A percentile compares a stretch with the other conserved stretches of the same genome.
Evolutionary conservation across 2,329 filamentous ascomycete genomes (phyloP).

Genomic region (Diaporthe sp.): DNA sequence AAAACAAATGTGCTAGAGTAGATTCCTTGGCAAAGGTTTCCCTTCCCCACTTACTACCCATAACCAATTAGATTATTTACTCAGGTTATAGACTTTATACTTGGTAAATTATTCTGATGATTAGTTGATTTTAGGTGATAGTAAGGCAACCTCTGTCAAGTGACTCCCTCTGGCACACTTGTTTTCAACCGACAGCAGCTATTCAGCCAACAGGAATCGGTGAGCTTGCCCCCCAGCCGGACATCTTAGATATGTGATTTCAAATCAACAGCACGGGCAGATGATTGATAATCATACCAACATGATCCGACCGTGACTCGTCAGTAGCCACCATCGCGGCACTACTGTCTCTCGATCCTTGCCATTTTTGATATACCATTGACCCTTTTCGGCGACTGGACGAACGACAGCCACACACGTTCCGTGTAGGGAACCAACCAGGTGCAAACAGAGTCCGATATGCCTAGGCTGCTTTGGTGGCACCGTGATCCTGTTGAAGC

Average conservation of each 20-base stretch:
- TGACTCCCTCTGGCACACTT: not conserved
- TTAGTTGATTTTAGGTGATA: too few relatives aligned
- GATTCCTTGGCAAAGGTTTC: too few relatives aligned
- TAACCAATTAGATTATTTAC: too few relatives aligned
- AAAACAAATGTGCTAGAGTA: too few relatives aligned
- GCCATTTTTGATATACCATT: conserved; percentile 4
- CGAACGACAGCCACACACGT: not conserved
- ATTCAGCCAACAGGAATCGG: not conserved
- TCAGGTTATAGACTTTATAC: too few relatives aligned
- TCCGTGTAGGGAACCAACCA: not conserved
- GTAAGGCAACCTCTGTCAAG: too few relatives aligned
- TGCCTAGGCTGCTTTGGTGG: not conserved
- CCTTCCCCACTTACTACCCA: too few relatives aligned
- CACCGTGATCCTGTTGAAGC: not conserved
- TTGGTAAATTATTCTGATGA: too few relatives aligned
- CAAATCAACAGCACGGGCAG: conserved; percentile 3
- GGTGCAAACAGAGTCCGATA: not conserved
- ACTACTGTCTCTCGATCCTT: not conserved
- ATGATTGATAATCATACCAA: conserved; percentile 19
- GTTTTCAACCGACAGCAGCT: not conserved
- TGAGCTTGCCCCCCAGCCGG: not conserved
- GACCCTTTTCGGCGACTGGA: not conserved
- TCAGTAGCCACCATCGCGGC: too few relatives aligned
- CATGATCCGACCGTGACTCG: not conserved
- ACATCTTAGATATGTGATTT: conserved; percentile 6